Base-by-base conservation (phyloP, 164 flowering plant genomes). In the Echeveria elegans region DNA sequence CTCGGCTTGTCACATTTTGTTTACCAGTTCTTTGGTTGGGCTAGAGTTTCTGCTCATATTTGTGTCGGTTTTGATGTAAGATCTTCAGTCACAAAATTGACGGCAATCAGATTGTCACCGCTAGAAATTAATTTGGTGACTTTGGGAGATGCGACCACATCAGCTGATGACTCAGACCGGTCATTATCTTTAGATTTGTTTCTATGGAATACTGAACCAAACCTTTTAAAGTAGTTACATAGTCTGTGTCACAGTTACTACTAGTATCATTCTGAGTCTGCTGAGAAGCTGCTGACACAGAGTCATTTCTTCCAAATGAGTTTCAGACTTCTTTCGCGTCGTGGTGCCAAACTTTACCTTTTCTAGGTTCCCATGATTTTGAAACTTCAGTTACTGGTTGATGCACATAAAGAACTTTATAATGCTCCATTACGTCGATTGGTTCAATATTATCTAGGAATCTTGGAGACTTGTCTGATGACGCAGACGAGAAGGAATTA, bases 331-430 rank as follows among this genome's bases (percentile, higher is more conserved):
- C 85, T 30, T 76, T 65, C 5, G 73, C 78, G 71, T 85, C 92
- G 58, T 73, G 56, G 8, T 38, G 74, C 66, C 87, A 77, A 65
- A 65, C 72, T 66, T 74, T 85, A 37, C 91, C 88, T 77, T 89
- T 92, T 74, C 97, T 83, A 36, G 90, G 89, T 74, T 90, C 96
- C 97, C 97, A 88, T 24, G 75, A 76, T 53, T 80, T 88, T 58
- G 86, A 69, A 65, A 83, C 78, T 68, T 83, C 84, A 66, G 75
- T 83, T 66, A 97, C 97, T 24, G 99, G 97, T 58, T 74, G 92
- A 64, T 87, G 90, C 34, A 88, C 84, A 92, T 94, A 90, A 26
- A 90, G 75, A n/a, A 92, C 96, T 0, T 88, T 81, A 68, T 79
- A 77, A 11, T 82, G 88, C 63, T 97, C 99, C 66, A 83, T 88